Evolutionary conservation across 2,329 filamentous ascomycete species (phyloP), one percentile per base, ranked within the genome.

Genomic region (Pseudocercospora pini-densiflorae): DNA sequence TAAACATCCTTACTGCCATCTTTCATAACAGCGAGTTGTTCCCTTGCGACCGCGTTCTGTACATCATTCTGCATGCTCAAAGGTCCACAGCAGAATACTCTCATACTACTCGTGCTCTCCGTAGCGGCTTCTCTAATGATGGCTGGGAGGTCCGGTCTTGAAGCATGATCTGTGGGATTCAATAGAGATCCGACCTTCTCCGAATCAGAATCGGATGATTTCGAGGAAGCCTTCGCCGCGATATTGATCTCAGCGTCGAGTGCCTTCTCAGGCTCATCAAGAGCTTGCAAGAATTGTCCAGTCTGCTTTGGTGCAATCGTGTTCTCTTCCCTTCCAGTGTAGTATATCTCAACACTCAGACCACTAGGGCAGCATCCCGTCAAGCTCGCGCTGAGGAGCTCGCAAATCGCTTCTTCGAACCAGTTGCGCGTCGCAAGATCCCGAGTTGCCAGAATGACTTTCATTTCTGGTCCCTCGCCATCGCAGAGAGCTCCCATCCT

Each of bases 51-150:
- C 9, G 81, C 82, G 72, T 82, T 81, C 2, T 80, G 76, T 7
- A 83, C 80, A 75, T 85, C 83, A 58, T 81, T 74, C 61, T 83
- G 76, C 82, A 85, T 83, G 3, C 78, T 81, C 14, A 72, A 61
- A 1, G 82, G 82, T 0, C 82, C 82, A 66, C 82, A 84, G 14
- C 79, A 78, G 62, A 79, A 80, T 1, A 83, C 78, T 6, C 74
- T 73, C 29, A 73, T 69, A 9, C 74, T 53, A 5, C 70, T 64
- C 47, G 60, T 62, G 62, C 33, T 12, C 12, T 45, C 59, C 33
- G 61, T 51, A 5, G 66, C 49, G 0, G 69, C 71, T 58, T 74
- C 75, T 12, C 61, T 62, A 8, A 79, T 70, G 5, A 79, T 68
- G 0, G 59, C 51, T 3, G 75, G 68, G 5, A 82, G 71, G 14